Base-by-base conservation (phyloP, 2,329 filamentous ascomycete genomes). In the Metarhizium album region DNA sequence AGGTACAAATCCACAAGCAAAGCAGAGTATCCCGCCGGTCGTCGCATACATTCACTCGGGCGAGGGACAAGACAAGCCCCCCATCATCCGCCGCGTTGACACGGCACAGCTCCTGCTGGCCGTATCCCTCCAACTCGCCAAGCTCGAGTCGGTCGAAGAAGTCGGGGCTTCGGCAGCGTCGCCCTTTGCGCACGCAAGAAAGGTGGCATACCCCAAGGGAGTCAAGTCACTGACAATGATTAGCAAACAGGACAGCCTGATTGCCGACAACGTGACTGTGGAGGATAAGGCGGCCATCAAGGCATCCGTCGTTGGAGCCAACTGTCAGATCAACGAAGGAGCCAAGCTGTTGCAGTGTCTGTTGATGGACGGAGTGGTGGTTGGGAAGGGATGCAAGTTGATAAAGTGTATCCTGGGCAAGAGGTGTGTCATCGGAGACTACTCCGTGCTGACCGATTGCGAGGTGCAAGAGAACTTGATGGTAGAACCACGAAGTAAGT, bases 281-380 rank as follows among this genome's bases (percentile, higher is more conserved):
- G 87, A 91, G 62, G 87, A 91, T 60, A 91, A 91, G 65, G 84
- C 82, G 23, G 86, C 90, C n/a, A 86, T 98, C 70, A 96, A 95
- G 67, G 89, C 95, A 67, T 86, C 78, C 37, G 88, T 96, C 29
- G 81, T 98, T 40, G 93, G 93, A 2, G 82, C 87, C 4, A 89
- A 88, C 59, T 95, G 89, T 65, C 84, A 87, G 60, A 91, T 98
- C 56, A 83, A 84, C 55, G 83, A 85, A 58, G 89, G 90, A n/a
- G 89, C 86, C 29, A 87, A 90, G 57, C 70, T 98, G 43, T 83
- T 82, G n/a, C 80, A 90, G 56, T 97, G 91, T 67, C 69, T 97
- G 46, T 71, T 97, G 20, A 96, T 97, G 89, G 91, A 97, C 54
- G 88, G 88, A 3, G 90, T 87, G 1, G 83, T 87, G 7, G 78